Conservation (phyloP, 805 yeast genomes). For the Tetrapisispora fleetii region DNA sequence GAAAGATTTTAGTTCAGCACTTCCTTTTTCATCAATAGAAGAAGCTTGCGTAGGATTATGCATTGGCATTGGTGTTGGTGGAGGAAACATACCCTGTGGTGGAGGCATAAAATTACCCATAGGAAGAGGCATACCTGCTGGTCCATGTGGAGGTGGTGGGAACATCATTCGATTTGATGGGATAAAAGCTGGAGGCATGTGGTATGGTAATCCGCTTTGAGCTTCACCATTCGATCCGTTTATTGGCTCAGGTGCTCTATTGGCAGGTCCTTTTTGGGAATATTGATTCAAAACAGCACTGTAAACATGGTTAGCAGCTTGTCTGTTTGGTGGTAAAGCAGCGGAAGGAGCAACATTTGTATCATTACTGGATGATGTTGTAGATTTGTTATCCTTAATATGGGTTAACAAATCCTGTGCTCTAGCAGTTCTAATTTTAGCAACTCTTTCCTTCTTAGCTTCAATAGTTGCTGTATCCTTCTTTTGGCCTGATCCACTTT, state of each 20-base stretch:
- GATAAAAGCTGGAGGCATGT: slow-evolving; percentile 15
- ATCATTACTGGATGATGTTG: not conserved
- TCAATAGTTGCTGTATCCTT: slow-evolving; percentile 11
- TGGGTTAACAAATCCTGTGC: slow-evolving; percentile 4
- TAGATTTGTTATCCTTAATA: slow-evolving; percentile 8
- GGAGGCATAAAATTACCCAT: slow-evolving; percentile 6
- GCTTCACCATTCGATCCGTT: slow-evolving; percentile 6
- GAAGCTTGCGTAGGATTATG: not conserved
- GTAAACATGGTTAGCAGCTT: slow-evolving; percentile 26
- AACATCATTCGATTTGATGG: slow-evolving; percentile 10
- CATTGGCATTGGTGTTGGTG: slow-evolving; percentile 1
- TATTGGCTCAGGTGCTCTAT: slow-evolving; percentile 1
- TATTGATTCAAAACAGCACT: slow-evolving; percentile 28
- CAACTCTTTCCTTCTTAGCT: slow-evolving; percentile 3
- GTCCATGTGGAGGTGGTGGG: slow-evolving; percentile 9
- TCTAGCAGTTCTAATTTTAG: slow-evolving; percentile 3
- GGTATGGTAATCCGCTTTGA: slow-evolving; percentile 22
- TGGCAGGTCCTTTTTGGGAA: slow-evolving; percentile 7
- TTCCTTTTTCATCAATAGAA: slow-evolving; percentile 8
- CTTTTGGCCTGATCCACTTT: slow-evolving; percentile 26
- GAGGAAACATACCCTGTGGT: slow-evolving; percentile 11
- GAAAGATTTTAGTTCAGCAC: slow-evolving; percentile 5
- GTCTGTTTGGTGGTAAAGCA: slow-evolving; percentile 10
- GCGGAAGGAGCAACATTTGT: slow-evolving; percentile 15
- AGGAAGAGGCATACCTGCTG: slow-evolving; percentile 15